phyloP scores from a whole-genome alignment of 225 moss, liverwort and hornwort species.

The Sphagnum contortum region DNA sequence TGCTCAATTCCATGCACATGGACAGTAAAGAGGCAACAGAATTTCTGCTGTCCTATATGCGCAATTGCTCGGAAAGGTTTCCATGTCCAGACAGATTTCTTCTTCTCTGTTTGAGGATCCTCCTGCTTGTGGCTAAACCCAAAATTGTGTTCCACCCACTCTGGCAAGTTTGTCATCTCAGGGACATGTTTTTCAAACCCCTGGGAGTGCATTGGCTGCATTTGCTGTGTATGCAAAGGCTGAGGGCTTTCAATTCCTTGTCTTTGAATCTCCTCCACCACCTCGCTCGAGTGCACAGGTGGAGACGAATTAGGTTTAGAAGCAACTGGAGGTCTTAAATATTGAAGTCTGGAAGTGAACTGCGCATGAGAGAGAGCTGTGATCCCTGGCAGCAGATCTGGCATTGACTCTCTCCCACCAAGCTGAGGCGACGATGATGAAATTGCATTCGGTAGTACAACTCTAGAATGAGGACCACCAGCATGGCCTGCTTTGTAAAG shows the following conservation, averaged over 20 bases:
- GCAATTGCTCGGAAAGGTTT: constrained; percentile 88
- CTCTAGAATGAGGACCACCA: constrained; percentile 9
- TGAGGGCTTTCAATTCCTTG: constrained; percentile 16
- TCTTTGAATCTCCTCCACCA: constrained; percentile 23
- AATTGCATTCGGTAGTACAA: constrained; percentile 13
- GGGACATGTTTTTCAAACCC: constrained; percentile 62
- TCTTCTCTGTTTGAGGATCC: constrained; percentile 47
- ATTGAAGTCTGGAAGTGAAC: constrained; percentile 13
- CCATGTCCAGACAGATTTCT: constrained; percentile 90
- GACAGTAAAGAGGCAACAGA: constrained; percentile 72
- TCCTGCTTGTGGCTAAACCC: constrained; percentile 69
- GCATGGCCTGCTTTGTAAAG: constrained; percentile 74
- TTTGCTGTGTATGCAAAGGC: constrained; percentile 7
- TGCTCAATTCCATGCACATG: constrained; percentile 88
- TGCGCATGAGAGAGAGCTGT: too few species aligned
- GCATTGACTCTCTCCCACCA: constrained; percentile 36
- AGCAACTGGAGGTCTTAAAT: constrained; percentile 35
- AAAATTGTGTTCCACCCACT: constrained; percentile 56
- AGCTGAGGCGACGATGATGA: too few species aligned
- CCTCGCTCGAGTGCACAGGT: constrained; percentile 13
- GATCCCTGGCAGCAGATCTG: constrained; percentile 12
- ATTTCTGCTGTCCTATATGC: constrained; percentile 78
- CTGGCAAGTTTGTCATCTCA: constrained; percentile 55
- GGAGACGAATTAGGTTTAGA: constrained; percentile 8
- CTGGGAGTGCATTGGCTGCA: constrained; percentile 62